Percentiles rank a stretch among this genome's conserved stretches.
Evolutionary conservation across 768 basidiomycete species (phyloP).

Genomic region (Termitomyces sp.): DNA sequence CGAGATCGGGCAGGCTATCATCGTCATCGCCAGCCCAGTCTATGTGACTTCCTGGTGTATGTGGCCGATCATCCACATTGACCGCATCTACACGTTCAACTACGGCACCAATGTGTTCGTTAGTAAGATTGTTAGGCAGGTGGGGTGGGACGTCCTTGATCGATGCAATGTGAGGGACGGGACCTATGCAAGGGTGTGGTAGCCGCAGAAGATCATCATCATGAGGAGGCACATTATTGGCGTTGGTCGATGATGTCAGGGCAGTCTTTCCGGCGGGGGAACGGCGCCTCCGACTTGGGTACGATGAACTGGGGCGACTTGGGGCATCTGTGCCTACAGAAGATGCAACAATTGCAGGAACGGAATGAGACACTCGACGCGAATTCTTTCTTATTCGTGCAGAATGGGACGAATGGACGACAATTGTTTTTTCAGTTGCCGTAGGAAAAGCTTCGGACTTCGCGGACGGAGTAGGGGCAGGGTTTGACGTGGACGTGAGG

Average conservation of each 20-base stretch:
- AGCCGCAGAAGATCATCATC: conserved; percentile 29
- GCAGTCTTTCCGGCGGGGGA: conserved; percentile 33
- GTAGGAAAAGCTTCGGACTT: conserved; percentile 14
- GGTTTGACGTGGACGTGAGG: conserved; percentile 11
- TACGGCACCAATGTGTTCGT: conserved; percentile 59
- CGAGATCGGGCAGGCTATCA: conserved; percentile 73
- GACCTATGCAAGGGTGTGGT: conserved; percentile 21
- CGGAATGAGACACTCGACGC: conserved; percentile 27
- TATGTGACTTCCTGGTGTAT: conserved; percentile 73
- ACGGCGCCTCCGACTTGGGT: conserved; percentile 45
- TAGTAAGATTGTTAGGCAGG: conserved; percentile 31
- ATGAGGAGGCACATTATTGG: conserved; percentile 25
- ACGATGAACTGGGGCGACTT: conserved; percentile 28
- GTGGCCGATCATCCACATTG: conserved; percentile 64
- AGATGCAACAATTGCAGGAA: conserved; percentile 22
- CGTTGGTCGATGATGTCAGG: conserved; percentile 22
- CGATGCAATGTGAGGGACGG: conserved; percentile 32
- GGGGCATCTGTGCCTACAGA: conserved; percentile 16
- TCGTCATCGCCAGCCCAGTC: conserved; percentile 91
- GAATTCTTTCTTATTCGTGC: conserved; percentile 26
- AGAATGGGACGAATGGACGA: conserved; percentile 15
- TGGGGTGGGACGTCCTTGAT: conserved; percentile 61
- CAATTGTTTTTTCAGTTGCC: conserved; percentile 16
- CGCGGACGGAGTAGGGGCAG: conserved; percentile 11
- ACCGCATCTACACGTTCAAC: conserved; percentile 73